Evolutionary conservation across 1,284 basidiomycete species (phyloP), one percentile per base, ranked within the genome.

Genomic region (Sporisorium scitamineum): DNA sequence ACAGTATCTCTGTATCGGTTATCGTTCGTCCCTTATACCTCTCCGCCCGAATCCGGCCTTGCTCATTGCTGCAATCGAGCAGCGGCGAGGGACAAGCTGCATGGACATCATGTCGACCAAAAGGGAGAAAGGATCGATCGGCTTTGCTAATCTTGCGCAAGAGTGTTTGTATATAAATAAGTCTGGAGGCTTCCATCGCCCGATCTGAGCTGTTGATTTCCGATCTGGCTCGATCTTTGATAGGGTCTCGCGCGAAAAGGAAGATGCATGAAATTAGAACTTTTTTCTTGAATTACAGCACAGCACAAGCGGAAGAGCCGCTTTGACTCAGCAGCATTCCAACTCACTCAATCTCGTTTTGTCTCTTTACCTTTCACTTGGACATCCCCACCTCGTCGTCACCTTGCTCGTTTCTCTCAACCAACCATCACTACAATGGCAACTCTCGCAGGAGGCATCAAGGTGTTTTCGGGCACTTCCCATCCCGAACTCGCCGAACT

Each of bases 401-500:
- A 32, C 37, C 14, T 31, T 27, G 20, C 53, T 44, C 32, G 16
- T n/a, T 3, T 18, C 3, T 34, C 26, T 27, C 18, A 3, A 32
- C 27, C 34, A 9, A 10, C 14, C 22, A 54, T 18, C 42, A 2
- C 26, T 37, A 45, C 22, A 50, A 76, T 76, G 70, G 55, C 70
- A 29, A 47, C 63, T 18, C 41, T 13, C 31, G 61, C 59, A 44
- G 63, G 66, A 24, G 41, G 74, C 41, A 76, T 76, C 74, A 76
- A 76, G 47, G 74, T 76, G 32, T 76, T 76, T 27, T 72, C 74
- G 42, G 74, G 86, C 24, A 85, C 85, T 7, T 86, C 85, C 86
- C 96, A 98, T 87, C 94, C 95, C 61, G 94, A 97, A 87, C 90
- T 99, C 75, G 96, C 95, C 47, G 91, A 94, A 84, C 91, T 95